phyloP scores from a whole-genome alignment of 257 asterid species.

The Gardenia jasminoides region DNA sequence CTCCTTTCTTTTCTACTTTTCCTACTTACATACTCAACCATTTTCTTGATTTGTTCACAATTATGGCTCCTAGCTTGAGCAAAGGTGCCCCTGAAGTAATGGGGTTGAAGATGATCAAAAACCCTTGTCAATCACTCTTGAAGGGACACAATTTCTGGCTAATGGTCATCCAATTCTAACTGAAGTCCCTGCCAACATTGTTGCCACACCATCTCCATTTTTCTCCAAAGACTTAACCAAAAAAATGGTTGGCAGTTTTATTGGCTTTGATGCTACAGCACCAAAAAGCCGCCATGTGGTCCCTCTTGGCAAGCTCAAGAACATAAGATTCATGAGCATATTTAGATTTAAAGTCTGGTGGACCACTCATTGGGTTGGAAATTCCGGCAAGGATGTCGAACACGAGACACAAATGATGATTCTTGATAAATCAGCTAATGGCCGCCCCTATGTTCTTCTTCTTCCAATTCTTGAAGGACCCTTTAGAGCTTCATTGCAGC shows the following conservation, averaged over 20 bases:
- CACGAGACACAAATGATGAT: slow-evolving; percentile 30
- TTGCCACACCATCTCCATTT: slow-evolving; percentile 18
- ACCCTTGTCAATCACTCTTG: slow-evolving; percentile 22
- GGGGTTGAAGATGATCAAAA: slow-evolving; percentile 8
- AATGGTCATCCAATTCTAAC: slow-evolving; percentile 33
- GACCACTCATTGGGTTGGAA: slow-evolving; percentile 36
- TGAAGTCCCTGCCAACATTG: slow-evolving; percentile 21
- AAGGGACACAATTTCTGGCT: slow-evolving; percentile 21
- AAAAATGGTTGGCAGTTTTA: slow-evolving; percentile 21
- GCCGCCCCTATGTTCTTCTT: slow-evolving; percentile 26
- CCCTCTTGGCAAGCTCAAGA: slow-evolving; percentile 29
- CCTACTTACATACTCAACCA: background rate
- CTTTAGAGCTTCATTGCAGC: slow-evolving; percentile 22
- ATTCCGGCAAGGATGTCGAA: slow-evolving; percentile 23
- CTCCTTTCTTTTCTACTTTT: background rate
- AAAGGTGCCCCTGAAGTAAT: slow-evolving; percentile 16
- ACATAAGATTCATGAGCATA: slow-evolving; percentile 30
- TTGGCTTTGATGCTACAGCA: slow-evolving; percentile 21
- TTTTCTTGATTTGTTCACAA: background rate
- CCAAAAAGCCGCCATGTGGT: slow-evolving; percentile 25
- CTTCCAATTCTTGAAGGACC: slow-evolving; percentile 24
- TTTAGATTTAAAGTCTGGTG: slow-evolving; percentile 41
- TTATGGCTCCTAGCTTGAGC: slow-evolving; percentile 37
- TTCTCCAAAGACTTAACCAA: slow-evolving; percentile 14
- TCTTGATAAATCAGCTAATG: slow-evolving; percentile 22